Conservation (phyloP, 208 protist species). For the Acanthamoeba healyi region DNA sequence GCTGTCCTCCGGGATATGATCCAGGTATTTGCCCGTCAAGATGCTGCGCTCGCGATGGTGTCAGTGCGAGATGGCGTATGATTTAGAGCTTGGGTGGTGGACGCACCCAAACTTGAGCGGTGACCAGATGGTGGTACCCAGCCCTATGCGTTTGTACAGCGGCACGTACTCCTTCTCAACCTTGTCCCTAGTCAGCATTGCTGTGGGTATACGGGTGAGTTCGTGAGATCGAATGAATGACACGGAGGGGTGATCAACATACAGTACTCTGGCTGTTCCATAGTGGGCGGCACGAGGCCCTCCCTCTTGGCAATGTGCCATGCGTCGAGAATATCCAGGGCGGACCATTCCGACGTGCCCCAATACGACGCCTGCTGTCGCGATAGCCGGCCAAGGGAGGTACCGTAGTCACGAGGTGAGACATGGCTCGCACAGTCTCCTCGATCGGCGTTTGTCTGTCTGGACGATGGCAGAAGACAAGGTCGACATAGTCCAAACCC, state of each 20-base stretch:
- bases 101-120: conserved; percentile 75
- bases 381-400: not conserved
- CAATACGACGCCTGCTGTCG: conserved; percentile 75
- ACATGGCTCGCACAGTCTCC: conserved; percentile 77
- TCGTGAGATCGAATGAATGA: not conserved
- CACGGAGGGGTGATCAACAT: not conserved
- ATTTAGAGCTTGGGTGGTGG: not conserved
- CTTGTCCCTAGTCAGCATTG: conserved; percentile 19
- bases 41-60: conserved; percentile 28
- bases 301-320: conserved; percentile 69
- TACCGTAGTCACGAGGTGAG: conserved; percentile 65
- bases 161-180: conserved; percentile 78
- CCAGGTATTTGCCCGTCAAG: conserved; percentile 79
- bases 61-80: not conserved
- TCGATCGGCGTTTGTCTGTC: conserved; percentile 79
- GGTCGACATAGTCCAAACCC: conserved; percentile 77
- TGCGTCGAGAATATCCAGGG: conserved; percentile 76
- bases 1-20: conserved; percentile 64
- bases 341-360: conserved; percentile 81
- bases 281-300: conserved; percentile 74
- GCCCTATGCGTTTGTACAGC: conserved; percentile 73
- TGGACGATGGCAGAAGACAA: conserved; percentile 79
- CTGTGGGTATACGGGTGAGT: not conserved
- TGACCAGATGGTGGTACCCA: conserved; percentile 80
- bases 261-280: conserved; percentile 81